Conservation (phyloP, 345 rosid genomes). For the Bruguiera sexangula region DNA sequence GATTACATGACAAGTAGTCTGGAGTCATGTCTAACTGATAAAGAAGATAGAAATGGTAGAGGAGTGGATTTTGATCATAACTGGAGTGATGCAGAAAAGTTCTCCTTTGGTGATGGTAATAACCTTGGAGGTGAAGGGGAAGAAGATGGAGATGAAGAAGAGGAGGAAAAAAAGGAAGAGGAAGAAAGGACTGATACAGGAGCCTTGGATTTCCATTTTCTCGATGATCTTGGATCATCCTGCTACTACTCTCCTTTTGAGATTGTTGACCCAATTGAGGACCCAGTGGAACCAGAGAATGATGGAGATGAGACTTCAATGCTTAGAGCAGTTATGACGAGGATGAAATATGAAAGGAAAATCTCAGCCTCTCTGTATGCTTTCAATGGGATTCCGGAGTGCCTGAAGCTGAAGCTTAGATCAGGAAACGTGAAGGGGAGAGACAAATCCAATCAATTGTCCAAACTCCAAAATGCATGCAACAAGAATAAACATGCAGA, state of each 20-base stretch:
- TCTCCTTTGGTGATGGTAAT: slow-evolving; percentile 22
- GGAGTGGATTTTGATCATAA: slow-evolving; percentile 20
- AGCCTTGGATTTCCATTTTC: slow-evolving; percentile 42
- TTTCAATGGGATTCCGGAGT: slow-evolving; percentile 55
- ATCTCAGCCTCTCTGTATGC: slow-evolving; percentile 64
- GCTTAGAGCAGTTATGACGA: slow-evolving; percentile 51
- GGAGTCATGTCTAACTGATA: slow-evolving; percentile 36
- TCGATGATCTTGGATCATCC: slow-evolving; percentile 34
- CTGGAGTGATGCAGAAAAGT: slow-evolving; percentile 25
- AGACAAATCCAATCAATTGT: slow-evolving; percentile 31
- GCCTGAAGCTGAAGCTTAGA: slow-evolving; percentile 42
- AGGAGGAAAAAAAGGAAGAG: slow-evolving; percentile 19
- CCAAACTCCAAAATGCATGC: slow-evolving; percentile 37
- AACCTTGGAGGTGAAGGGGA: slow-evolving; percentile 15
- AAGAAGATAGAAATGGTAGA: slow-evolving; percentile 18
- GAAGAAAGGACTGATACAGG: slow-evolving; percentile 19
- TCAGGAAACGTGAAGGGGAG: slow-evolving; percentile 22
- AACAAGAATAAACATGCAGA: slow-evolving; percentile 28
- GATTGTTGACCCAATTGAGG: slow-evolving; percentile 48
- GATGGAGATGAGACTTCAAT: slow-evolving; percentile 39
- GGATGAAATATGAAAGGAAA: slow-evolving; percentile 60
- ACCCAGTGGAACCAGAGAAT: slow-evolving; percentile 33
- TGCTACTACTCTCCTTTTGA: slow-evolving; percentile 49
- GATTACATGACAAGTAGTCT: slow-evolving; percentile 26
- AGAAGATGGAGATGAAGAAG: slow-evolving; percentile 16